Evolutionary conservation across 139 green algal genomes (phyloP), one percentile per base, ranked within the genome.

Genomic region (Ostreobium quekettii): DNA sequence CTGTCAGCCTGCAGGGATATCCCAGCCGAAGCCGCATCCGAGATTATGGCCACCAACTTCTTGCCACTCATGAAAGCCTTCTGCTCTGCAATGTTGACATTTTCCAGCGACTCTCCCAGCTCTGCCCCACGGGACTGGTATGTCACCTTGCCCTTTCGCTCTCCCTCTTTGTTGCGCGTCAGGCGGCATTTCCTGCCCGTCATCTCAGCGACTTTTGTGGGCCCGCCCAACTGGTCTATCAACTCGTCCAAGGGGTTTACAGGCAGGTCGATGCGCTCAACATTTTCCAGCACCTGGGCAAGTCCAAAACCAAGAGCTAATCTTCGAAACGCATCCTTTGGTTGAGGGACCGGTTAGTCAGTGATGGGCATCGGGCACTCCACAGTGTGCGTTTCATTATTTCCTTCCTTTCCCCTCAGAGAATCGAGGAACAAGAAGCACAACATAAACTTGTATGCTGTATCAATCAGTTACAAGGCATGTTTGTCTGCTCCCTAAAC

Each of bases 1-100:
- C 71, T 75, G 72, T 90, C 79, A 26, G 86, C 87, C 47, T 93
- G 89, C 59, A 96, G 75, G 32, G 76, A 88, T 71, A 96, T 95
- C 57, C 89, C 89, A 2, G 85, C 84, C 46, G 77, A 88, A 11
- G 88, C 89, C 4, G 89, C 89, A 37, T 89, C 82, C 29, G 47
- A 76, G 82, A 90, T 89, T 79, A 90, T 88, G 66, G 82, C 84
- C 26, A 90, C 74, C 36, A 80, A 48, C 79, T 88, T 86, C 8
- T 72, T 24, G 15, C 81, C 83, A 5, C 66, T 5, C 72, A 87
- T 76, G 80, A 93, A 93, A 62, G 80, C 64, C 62, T 86, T 71
- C 48, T 82, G 79, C 78, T 93, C 86, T 32, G 76, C 61, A 59
- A 91, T 71, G 73, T 91, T 91, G 75, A 90, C 83, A 74, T 76